Conservation (phyloP, 2,329 filamentous ascomycete genomes). For the Alternaria brassicae region DNA sequence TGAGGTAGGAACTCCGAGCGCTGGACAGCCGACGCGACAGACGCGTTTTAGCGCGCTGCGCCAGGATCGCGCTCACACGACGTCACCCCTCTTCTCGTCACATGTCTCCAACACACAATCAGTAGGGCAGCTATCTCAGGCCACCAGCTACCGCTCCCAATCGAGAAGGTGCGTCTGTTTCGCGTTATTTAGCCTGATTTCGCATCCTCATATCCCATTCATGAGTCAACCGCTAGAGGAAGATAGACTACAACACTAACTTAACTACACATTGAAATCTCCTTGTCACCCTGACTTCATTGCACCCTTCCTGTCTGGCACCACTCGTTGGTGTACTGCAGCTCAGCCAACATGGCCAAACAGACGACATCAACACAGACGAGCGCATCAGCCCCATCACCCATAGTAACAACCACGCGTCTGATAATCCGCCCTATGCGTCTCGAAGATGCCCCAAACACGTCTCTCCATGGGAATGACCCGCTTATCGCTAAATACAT, state of each 20-base stretch:
- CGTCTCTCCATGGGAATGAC: conserved; percentile 39
- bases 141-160: conserved; percentile 10
- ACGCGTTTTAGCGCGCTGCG: conserved; percentile 38
- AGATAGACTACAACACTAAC: not conserved
- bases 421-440: conserved; percentile 44
- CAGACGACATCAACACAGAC: conserved; percentile 26
- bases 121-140: not conserved
- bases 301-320: not conserved
- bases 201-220: not conserved
- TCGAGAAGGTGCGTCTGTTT: conserved; percentile 14
- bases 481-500: conserved; percentile 46
- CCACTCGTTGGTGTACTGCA: not conserved
- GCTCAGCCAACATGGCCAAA: conserved; percentile 22
- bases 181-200: not conserved
- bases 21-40: conserved; percentile 20
- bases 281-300: not conserved
- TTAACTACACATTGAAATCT: not conserved
- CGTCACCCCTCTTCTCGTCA: conserved; percentile 16
- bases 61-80: conserved; percentile 19
- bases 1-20: conserved; percentile 9
- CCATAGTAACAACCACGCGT: conserved; percentile 39
- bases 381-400: conserved; percentile 30
- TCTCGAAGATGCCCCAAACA: conserved; percentile 38
- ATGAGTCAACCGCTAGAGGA: not conserved
- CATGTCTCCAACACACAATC: not conserved